Evolutionary conservation across 2,329 filamentous ascomycete genomes (phyloP).

Genomic region (Penicillium capsulatum): DNA sequence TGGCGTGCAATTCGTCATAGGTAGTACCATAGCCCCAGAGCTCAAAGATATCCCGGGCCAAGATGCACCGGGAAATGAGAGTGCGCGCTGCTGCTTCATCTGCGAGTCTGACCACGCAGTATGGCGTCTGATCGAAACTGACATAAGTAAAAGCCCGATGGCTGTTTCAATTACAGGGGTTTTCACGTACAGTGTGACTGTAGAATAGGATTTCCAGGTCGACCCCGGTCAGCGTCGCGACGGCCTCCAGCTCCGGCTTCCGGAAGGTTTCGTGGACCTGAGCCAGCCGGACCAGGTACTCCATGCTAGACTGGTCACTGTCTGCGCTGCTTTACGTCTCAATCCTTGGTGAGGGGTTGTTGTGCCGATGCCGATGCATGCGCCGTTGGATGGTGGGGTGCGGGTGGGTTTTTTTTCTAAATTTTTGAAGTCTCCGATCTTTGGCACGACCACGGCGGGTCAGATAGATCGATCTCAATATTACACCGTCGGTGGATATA

Average conservation of each 20-base stretch:
- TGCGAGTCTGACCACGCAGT: slow-evolving; percentile 69
- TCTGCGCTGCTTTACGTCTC: too few relatives aligned
- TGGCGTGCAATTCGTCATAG: slow-evolving; percentile 64
- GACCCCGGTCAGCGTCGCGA: slow-evolving; percentile 66
- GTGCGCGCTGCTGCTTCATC: slow-evolving; percentile 60
- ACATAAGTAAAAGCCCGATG: background rate
- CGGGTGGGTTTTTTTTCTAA: slow-evolving; percentile 15
- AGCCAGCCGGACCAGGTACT: slow-evolving; percentile 84
- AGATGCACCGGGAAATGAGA: slow-evolving; percentile 71
- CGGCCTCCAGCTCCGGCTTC: slow-evolving; percentile 72
- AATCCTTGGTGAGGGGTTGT: too few relatives aligned
- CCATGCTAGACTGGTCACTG: slow-evolving; percentile 47
- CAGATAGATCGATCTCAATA: too few relatives aligned
- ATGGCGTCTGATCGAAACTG: slow-evolving; percentile 63
- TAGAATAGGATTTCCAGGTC: slow-evolving; percentile 72
- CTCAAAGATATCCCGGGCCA: slow-evolving; percentile 79
- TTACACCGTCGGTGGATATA: too few relatives aligned
- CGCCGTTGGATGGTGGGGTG: slow-evolving; percentile 13
- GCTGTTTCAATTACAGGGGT: background rate
- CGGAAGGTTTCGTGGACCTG: slow-evolving; percentile 92
- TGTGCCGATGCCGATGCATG: slow-evolving; percentile 1
- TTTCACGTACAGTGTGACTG: slow-evolving; percentile 62
- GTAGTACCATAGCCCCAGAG: slow-evolving; percentile 73
- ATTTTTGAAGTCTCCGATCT: slow-evolving; percentile 7
- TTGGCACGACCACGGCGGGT: slow-evolving; percentile 1